These are phyloP conservation scores for Litsea cubeba DNA, from an alignment of 164 flowering plant species.

Conservation along the genomic window DNA sequence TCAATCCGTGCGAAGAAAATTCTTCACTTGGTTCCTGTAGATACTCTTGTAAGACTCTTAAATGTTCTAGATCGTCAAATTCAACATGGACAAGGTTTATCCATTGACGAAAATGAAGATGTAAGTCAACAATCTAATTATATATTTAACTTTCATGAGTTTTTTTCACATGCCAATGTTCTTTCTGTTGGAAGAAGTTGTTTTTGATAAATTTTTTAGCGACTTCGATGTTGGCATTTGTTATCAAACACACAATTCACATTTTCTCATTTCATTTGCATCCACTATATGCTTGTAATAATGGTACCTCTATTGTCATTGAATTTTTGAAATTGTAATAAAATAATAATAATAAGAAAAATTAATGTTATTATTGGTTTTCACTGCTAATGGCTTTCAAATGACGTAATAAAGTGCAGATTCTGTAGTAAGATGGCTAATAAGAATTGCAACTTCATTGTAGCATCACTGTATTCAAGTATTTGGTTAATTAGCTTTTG, in stretches of 20 bases:
- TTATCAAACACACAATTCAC: not conserved
- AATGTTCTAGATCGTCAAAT: slow-evolving; percentile 81
- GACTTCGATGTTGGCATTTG: not conserved
- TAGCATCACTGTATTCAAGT: no score
- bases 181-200: not conserved
- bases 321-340: not conserved
- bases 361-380: no score
- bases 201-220: not conserved
- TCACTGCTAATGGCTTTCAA: no score
- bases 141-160: not conserved
- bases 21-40: slow-evolving; percentile 80
- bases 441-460: no score
- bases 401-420: no score
- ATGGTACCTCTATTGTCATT: not conserved
- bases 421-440: no score
- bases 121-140: slow-evolving; percentile 40
- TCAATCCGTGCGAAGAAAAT: slow-evolving; percentile 58
- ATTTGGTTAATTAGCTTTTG: no score
- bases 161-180: not conserved
- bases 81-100: slow-evolving; percentile 81
- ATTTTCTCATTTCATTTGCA: not conserved
- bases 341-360: no score
- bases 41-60: slow-evolving; percentile 58
- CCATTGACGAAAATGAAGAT: slow-evolving; percentile 64
- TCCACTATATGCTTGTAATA: not conserved